Base-by-base conservation (phyloP, 768 basidiomycete species). In the Suillus paluster region DNA sequence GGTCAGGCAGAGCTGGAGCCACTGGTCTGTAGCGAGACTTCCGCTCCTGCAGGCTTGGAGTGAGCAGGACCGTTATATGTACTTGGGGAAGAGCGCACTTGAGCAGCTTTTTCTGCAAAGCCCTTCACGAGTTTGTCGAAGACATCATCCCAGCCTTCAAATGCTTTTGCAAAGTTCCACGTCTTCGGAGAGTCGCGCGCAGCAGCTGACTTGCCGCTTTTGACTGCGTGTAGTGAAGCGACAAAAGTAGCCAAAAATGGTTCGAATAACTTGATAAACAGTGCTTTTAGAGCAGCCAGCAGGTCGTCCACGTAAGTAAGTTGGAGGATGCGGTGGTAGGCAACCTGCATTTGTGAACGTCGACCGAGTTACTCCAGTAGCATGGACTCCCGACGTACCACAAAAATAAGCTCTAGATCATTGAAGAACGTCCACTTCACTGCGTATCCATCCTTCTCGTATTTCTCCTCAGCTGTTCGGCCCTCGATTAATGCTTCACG, bases 281-380 rank as follows among this genome's bases (percentile, higher is more conserved):
- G n/a, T n/a, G n/a, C n/a, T n/a, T n/a, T n/a, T n/a, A n/a, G n/a
- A n/a, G n/a, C n/a, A n/a, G n/a, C n/a, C n/a, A n/a, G n/a, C n/a
- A n/a, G n/a, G n/a, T n/a, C n/a, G n/a, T 95, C 93, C 60, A 97
- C 90, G 72, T 98, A 98, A 9, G 95, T 89, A 44, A 99, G 83
- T 63, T 97, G 95, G n/a, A 99, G 83, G 62, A 99, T 94, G 61
- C 95, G 92, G 71, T 97, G 95, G 79, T 97, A 98, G 44, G 95
- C 94, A 58, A 96, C 94, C 95, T 96, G 69, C 9, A 61, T 14
- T 42, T 44, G 21, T 27, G 58, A 30, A 63, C 25, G 21, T 58
- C 57, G 25, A 33, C 9, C n/a, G 23, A 60, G 59, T 63, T 48
- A 57, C 15, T 21, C 58, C 27, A 42, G 17, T 36, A 58, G 5